Base-by-base conservation (phyloP, 345 rosid genomes). In the Noccaea bulbosa region DNA sequence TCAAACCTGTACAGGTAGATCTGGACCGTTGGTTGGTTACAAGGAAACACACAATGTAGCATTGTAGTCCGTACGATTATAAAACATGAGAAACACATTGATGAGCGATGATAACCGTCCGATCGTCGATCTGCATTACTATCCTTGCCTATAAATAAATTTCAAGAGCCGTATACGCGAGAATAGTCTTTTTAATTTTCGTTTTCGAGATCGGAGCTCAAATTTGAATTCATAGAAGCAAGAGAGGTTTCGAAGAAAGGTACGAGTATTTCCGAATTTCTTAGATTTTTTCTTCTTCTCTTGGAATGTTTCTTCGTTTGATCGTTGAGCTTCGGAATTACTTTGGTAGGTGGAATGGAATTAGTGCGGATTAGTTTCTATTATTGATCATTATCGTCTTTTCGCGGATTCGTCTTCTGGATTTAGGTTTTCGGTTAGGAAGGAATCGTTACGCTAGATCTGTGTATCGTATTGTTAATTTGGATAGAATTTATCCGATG, bases 51-150 rank as follows among this genome's bases (percentile, higher is more conserved):
- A 74, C 14, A 14, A 67, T 61, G 69, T 51, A 2, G 58, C 8
- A 24, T 16, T 74, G 2, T 15, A 35, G 2, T 17, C 45, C 64
- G 73, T 53, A 60, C 16, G 78, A 74, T 74, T 67, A 24, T n/a
- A 65, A 35, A 67, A 49, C 65, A 58, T 22, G 72, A 73, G 72
- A 66, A 73, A 67, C 78, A 74, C 78, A 74, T 53, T 24, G 43
- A 3, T n/a, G 47, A 67, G 51, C 56, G 38, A 52, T 62, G 43
- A 6, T 20, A 74, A 38, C 78, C 78, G 69, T 74, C 58, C 44
- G 74, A 74, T 74, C 24, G 11, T 52, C 5, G 27, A 24, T 45
- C 30, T 14, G 43, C 2, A 11, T 6, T 20, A 4, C 32, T 15
- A 59, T 74, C 69, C 69, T 53, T 67, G 69, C 69, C 69, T 74